Evolutionary conservation across 352 stramenopile species (phyloP), one percentile per base, ranked within the genome.

Genomic region (Pythium diclinum): DNA sequence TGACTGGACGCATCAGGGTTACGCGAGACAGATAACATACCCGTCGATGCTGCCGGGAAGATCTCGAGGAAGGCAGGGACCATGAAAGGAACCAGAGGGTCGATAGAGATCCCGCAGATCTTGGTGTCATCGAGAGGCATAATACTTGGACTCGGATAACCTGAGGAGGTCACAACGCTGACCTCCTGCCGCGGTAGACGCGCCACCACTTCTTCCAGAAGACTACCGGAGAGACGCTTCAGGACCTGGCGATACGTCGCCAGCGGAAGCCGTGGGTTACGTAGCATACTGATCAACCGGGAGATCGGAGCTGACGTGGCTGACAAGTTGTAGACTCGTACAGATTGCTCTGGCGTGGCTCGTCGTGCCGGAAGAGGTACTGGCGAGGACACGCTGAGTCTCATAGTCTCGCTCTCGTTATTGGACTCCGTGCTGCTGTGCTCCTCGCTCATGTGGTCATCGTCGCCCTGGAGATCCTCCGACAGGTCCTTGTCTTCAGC

Each of bases 71-170:
- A 74, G 3, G 69, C 47, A 10, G 60, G 66, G 1, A 77, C 61
- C 51, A 79, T 65, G 30, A 71, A 17, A 1, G 34, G 33, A 1
- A 48, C 38, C 14, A 66, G 59, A 3, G 61, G 53, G 23, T 77
- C 68, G 47, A 78, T 76, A 17, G 69, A 70, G 30, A 78, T 53
- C 10, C 49, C 72, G 32, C 61, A 74, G 42, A 76, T 57, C 8
- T 61, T 48, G 10, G 61, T 61, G 30, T 76, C 61, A 21, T 67
- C 48, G 9, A 69, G 48, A 14, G 71, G 57, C 10, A 67, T 25
- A 4, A 63, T 33, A 6, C 54, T 53, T 1, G 53, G n/a, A 17
- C 28, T 49, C 4, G 25, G 16, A 49, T 73, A 65, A 1, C 71
- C 67, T 5, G 56, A 65, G 7, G 30, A 33, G 6, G 64, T 69